phyloP scores from a whole-genome alignment of 1,284 basidiomycete species.

The Sphaerobolus stellatus region DNA sequence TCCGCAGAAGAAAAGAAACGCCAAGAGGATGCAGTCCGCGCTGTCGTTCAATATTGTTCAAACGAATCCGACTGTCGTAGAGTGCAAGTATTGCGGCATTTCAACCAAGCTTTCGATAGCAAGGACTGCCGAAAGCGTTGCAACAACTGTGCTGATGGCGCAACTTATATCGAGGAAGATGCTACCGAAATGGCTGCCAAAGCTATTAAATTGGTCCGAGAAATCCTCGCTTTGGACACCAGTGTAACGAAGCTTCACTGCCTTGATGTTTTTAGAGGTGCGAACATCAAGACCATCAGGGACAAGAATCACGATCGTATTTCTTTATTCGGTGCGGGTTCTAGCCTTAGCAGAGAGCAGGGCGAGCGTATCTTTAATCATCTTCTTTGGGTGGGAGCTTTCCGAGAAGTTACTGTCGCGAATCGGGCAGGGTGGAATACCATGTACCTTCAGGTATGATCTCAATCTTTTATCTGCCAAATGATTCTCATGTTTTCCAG shows the following conservation, averaged over 20 bases:
- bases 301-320: slow-evolving; percentile 50
- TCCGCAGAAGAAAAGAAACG: slow-evolving; percentile 54
- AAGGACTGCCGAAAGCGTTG: slow-evolving; percentile 62
- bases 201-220: slow-evolving; percentile 52
- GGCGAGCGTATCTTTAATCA: slow-evolving; percentile 64
- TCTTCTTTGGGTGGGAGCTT: slow-evolving; percentile 45
- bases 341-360: slow-evolving; percentile 46
- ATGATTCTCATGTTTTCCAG: slow-evolving; percentile 17
- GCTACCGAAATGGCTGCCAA: slow-evolving; percentile 52
- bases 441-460: slow-evolving; percentile 35
- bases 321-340: slow-evolving; percentile 55
- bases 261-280: slow-evolving; percentile 63
- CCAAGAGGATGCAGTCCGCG: slow-evolving; percentile 52
- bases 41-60: slow-evolving; percentile 73
- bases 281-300: slow-evolving; percentile 48
- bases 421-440: slow-evolving; percentile 34
- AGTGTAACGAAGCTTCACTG: slow-evolving; percentile 42
- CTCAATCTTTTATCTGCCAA: not conserved
- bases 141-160: slow-evolving; percentile 67
- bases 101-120: slow-evolving; percentile 50
- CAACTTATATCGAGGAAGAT: slow-evolving; percentile 46
- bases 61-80: slow-evolving; percentile 89
- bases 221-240: slow-evolving; percentile 35
- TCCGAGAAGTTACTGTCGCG: slow-evolving; percentile 31
- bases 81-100: slow-evolving; percentile 76